Conservation (phyloP, 768 basidiomycete genomes). For the Leccinum arenicola region DNA sequence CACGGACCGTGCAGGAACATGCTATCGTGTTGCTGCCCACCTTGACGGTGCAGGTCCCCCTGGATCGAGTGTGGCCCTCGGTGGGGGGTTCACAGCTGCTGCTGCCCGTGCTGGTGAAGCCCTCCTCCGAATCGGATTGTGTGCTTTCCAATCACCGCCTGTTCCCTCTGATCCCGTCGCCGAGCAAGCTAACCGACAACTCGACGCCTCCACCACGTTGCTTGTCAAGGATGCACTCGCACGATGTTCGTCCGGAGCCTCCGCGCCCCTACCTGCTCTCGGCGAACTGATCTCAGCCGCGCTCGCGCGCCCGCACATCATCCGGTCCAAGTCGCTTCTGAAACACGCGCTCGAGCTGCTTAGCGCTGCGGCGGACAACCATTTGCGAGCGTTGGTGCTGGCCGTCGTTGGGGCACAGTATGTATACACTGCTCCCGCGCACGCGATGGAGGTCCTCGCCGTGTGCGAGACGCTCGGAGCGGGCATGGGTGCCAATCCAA, state of each 20-base stretch:
- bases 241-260: slow-evolving; percentile 22
- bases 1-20: slow-evolving; percentile 50
- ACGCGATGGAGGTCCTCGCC: slow-evolving; percentile 62
- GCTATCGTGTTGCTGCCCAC: slow-evolving; percentile 61
- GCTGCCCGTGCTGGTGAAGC: slow-evolving; percentile 54
- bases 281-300: slow-evolving; percentile 20
- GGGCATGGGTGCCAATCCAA: slow-evolving; percentile 52
- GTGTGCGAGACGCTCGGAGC: slow-evolving; percentile 70
- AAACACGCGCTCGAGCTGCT: slow-evolving; percentile 59
- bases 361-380: slow-evolving; percentile 61
- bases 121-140: slow-evolving; percentile 47
- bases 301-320: slow-evolving; percentile 23
- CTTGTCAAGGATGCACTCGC: slow-evolving; percentile 28
- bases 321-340: slow-evolving; percentile 39
- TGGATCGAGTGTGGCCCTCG: slow-evolving; percentile 12
- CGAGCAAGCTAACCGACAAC: slow-evolving; percentile 8
- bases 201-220: slow-evolving; percentile 16
- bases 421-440: slow-evolving; percentile 64
- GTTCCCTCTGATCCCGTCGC: neutral
- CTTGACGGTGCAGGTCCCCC: slow-evolving; percentile 38
- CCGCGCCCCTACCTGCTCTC: slow-evolving; percentile 16
- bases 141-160: slow-evolving; percentile 5
- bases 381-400: slow-evolving; percentile 67
- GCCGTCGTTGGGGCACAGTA: slow-evolving; percentile 71
- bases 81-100: slow-evolving; percentile 40